Percentiles rank a stretch among this genome's conserved stretches.
Conservation (phyloP, 768 basidiomycete species). For the Postia placenta region DNA sequence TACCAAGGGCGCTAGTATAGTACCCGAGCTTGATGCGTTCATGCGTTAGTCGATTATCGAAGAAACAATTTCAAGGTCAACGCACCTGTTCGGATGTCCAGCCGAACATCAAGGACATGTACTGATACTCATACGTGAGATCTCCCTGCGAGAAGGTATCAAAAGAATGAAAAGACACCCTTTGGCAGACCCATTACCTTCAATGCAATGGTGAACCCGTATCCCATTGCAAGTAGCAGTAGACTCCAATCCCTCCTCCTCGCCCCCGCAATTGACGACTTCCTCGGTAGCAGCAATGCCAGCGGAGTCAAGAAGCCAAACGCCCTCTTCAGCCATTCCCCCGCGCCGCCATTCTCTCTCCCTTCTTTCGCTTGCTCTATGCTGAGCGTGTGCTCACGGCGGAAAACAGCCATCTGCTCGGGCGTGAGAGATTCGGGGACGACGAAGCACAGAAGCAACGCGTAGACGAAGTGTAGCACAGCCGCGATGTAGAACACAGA, state of each 20-base stretch:
- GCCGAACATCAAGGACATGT: conserved; percentile 50
- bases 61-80: background rate
- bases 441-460: conserved; percentile 45
- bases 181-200: background rate
- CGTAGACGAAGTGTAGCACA: conserved; percentile 42
- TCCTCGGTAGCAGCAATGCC: conserved; percentile 27
- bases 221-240: background rate
- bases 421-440: conserved; percentile 75
- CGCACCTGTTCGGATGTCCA: conserved; percentile 65
- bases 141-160: conserved; percentile 44
- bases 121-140: conserved; percentile 56
- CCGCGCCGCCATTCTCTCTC: conserved; percentile 6
- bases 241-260: conserved; percentile 3
- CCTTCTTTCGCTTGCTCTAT: conserved; percentile 20
- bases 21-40: conserved; percentile 52
- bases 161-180: background rate
- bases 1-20: conserved; percentile 52
- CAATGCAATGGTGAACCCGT: conserved; percentile 1
- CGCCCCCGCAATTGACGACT: background rate
- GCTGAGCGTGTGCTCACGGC: conserved; percentile 30
- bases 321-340: conserved; percentile 35
- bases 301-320: conserved; percentile 71
- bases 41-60: conserved; percentile 2
- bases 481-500: conserved; percentile 70
- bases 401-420: conserved; percentile 38